Evolutionary conservation across 495 filamentous ascomycete genomes (phyloP).

Genomic region (Penicillium bialowiezense): DNA sequence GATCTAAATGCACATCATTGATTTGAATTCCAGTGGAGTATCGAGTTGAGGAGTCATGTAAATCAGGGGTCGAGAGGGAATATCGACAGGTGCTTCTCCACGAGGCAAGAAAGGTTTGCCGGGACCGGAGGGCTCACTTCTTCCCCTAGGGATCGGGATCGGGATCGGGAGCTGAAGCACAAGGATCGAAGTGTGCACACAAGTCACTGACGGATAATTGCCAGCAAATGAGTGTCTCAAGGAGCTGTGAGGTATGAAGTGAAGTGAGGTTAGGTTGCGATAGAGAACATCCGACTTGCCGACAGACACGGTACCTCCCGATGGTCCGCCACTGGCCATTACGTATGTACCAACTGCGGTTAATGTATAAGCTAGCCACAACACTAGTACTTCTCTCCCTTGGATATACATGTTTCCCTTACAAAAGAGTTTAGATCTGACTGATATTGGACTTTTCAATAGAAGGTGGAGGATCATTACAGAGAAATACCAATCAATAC

Average conservation of each 20-base stretch:
- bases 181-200: background rate
- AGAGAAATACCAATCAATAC: background rate
- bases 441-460: too few species aligned
- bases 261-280: conserved; percentile 1
- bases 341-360: background rate
- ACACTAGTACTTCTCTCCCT: too few species aligned
- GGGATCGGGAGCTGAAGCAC: too few species aligned
- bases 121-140: background rate
- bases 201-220: background rate
- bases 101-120: background rate
- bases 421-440: too few species aligned
- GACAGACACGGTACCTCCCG: conserved; percentile 30
- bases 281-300: conserved; percentile 23
- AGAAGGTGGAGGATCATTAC: too few species aligned
- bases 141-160: too few species aligned
- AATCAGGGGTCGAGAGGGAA: background rate
- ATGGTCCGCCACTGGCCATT: conserved; percentile 6
- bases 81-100: background rate
- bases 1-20: conserved; percentile 24
- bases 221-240: background rate
- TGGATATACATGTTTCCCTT: too few species aligned
- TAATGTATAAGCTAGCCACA: too few species aligned
- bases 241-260: background rate
- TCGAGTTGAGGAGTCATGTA: background rate
- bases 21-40: background rate